Conservation (phyloP, 1,139 yeast species). For the Candida sp. region DNA sequence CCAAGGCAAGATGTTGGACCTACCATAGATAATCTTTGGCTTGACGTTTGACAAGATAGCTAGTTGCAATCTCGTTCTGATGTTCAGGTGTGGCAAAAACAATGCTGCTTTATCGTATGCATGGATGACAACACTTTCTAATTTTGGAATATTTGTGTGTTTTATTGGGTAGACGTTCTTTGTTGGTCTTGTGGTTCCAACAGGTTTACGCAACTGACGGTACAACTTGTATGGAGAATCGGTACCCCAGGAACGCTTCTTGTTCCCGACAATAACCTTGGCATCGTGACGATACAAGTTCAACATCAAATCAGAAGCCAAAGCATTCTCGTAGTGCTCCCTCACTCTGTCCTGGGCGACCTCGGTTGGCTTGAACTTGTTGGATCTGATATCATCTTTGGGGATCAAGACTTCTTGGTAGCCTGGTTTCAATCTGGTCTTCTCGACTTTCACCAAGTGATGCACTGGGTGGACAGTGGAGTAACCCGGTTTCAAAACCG, state of each 20-base stretch:
- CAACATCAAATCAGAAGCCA: conserved; percentile 78
- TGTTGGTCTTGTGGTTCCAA: conserved; percentile 68
- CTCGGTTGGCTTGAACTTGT: conserved; percentile 75
- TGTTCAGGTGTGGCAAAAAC: conserved; percentile 72
- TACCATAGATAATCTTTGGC: conserved; percentile 75
- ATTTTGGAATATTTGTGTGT: conserved; percentile 70
- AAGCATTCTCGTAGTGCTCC: conserved; percentile 75
- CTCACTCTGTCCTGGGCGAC: conserved; percentile 80
- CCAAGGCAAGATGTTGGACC: conserved; percentile 86
- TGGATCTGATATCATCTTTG: conserved; percentile 73
- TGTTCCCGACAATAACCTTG: conserved; percentile 59
- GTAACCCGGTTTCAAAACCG: conserved; percentile 63
- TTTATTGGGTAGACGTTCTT: conserved; percentile 74
- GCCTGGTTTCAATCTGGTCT: conserved; percentile 69
- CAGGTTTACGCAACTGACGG: conserved; percentile 72
- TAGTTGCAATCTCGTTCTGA: conserved; percentile 79
- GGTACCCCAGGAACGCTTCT: conserved; percentile 86
- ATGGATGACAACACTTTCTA: conserved; percentile 70
- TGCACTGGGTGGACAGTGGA: conserved; percentile 91
- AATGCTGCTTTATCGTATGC: conserved; percentile 80
- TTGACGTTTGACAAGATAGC: conserved; percentile 95
- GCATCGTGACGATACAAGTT: conserved; percentile 76
- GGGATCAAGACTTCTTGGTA: conserved; percentile 69
- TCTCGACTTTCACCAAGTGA: conserved; percentile 79
- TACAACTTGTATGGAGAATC: conserved; percentile 89